Percentiles rank a stretch among this genome's conserved stretches.
phyloP scores from a whole-genome alignment of 495 filamentous ascomycete genomes.

The Penicillium argentinense region DNA sequence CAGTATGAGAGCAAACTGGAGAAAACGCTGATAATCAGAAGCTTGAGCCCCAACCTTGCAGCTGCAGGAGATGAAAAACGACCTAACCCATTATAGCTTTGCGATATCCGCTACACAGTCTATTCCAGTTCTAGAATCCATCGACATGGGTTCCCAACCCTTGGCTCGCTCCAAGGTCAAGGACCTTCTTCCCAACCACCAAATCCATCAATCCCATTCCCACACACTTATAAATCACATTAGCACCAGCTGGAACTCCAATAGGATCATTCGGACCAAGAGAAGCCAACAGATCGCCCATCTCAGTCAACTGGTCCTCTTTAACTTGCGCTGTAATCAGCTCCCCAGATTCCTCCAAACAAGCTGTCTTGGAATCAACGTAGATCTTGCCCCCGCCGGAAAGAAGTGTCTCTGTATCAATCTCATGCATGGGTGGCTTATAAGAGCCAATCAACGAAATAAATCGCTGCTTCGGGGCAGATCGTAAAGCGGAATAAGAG shows the following conservation, averaged over 20 bases:
- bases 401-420: slow-evolving; percentile 74
- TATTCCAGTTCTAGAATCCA: slow-evolving; percentile 55
- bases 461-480: slow-evolving; percentile 59
- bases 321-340: slow-evolving; percentile 71
- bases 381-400: slow-evolving; percentile 72
- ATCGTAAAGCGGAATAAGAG: slow-evolving; percentile 49
- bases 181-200: slow-evolving; percentile 63
- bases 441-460: slow-evolving; percentile 85
- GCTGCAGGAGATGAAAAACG: too few relatives aligned
- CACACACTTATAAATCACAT: slow-evolving; percentile 60
- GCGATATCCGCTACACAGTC: too few relatives aligned
- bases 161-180: slow-evolving; percentile 68
- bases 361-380: slow-evolving; percentile 79
- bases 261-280: slow-evolving; percentile 22
- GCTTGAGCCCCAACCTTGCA: too few relatives aligned
- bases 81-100: too few relatives aligned
- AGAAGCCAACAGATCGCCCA: slow-evolving; percentile 74
- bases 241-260: slow-evolving; percentile 49
- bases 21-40: too few relatives aligned
- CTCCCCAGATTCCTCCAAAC: slow-evolving; percentile 85
- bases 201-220: slow-evolving; percentile 52
- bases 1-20: too few relatives aligned
- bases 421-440: slow-evolving; percentile 79
- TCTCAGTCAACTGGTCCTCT: slow-evolving; percentile 72
- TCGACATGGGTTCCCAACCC: slow-evolving; percentile 68